These are phyloP conservation scores for Cordyceps javanica DNA, from an alignment of 2,329 filamentous ascomycete genomes.

Conservation along the genomic window DNA sequence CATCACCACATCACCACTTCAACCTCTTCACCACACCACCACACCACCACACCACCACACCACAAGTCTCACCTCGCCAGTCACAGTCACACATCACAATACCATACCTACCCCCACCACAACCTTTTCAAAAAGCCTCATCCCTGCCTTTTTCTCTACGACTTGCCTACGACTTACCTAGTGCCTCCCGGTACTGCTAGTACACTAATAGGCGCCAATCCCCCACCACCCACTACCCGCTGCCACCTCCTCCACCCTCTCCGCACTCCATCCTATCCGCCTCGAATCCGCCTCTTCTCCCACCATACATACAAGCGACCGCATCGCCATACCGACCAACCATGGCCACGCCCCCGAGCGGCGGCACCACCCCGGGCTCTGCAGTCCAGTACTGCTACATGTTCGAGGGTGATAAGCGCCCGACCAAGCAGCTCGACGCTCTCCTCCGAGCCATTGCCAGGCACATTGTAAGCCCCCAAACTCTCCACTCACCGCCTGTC, in stretches of 20 bases:
- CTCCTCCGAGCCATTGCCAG: slow-evolving; percentile 62
- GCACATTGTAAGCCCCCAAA: slow-evolving; percentile 56
- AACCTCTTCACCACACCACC: not conserved
- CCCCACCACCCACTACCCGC: not conserved
- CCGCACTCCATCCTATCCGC: not conserved
- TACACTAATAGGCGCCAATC: not conserved
- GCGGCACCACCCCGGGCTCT: slow-evolving; percentile 10
- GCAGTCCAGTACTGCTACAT: slow-evolving; percentile 55
- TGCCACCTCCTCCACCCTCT: slow-evolving; percentile 8
- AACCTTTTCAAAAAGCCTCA: too few relatives aligned
- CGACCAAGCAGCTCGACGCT: slow-evolving; percentile 60
- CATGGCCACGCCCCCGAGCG: slow-evolving; percentile 22
- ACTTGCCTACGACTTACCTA: too few relatives aligned
- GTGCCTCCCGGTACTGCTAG: too few relatives aligned
- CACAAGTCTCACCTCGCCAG: not conserved
- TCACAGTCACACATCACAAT: too few relatives aligned
- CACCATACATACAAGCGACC: too few relatives aligned
- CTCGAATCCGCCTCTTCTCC: not conserved
- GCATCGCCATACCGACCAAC: slow-evolving; percentile 7
- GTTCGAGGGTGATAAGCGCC: slow-evolving; percentile 61
- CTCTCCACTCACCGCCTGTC: slow-evolving; percentile 10
- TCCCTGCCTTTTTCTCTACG: too few relatives aligned
- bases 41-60: too few relatives aligned
- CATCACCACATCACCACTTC: not conserved
- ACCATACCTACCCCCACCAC: too few relatives aligned